Base-by-base conservation (phyloP, 2,329 filamentous ascomycete genomes). In the Fonsecaea erecta region DNA sequence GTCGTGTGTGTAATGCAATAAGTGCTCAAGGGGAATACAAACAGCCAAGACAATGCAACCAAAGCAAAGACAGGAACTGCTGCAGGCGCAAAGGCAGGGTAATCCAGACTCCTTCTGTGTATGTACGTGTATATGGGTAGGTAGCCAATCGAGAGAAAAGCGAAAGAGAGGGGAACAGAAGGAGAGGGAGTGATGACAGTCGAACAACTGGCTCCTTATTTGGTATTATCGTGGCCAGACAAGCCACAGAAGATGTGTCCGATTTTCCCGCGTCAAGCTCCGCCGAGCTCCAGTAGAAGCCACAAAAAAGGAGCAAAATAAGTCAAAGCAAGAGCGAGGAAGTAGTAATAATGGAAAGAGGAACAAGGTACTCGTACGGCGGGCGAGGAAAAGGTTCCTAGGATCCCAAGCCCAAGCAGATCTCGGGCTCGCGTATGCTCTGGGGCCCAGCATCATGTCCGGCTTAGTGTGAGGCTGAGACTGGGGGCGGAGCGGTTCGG, bases 401-500 rank as follows among this genome's bases (percentile, higher is more conserved):
- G 35, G 32, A 40, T 40, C 32, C 37, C 12, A 24, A 48, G 21
- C 43, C 43, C 12, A 26, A 48, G 18, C 43, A 48, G 21, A 48
- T 48, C 43, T 24, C 43, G 12, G 43, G 43, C 21, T 48, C 26
- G 26, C 14, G 11, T 34, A 53, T 34, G 18, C 21, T 8, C 32
- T 30, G n/a, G 56, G 16, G 11, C 40, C n/a, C 26, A 52, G 43
- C 43, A 60, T 24, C 18, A 26, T 21, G 32, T 46, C 57, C 12
- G 43, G 57, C 46, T 54, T 63, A 63, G 62, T 46, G 62, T 63
- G 62, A 63, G 62, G 62, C 62, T 63, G 62, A 54, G 52, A 24
- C 46, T 26, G 48, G 55, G 62, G 62, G 54, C 62, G 30, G 35
- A 40, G 57, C 56, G 18, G 11, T 43, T 51, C 24, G 24, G 35